Evolutionary conservation across 2,329 filamentous ascomycete species (phyloP).

Genomic region (Nemania sp.): DNA sequence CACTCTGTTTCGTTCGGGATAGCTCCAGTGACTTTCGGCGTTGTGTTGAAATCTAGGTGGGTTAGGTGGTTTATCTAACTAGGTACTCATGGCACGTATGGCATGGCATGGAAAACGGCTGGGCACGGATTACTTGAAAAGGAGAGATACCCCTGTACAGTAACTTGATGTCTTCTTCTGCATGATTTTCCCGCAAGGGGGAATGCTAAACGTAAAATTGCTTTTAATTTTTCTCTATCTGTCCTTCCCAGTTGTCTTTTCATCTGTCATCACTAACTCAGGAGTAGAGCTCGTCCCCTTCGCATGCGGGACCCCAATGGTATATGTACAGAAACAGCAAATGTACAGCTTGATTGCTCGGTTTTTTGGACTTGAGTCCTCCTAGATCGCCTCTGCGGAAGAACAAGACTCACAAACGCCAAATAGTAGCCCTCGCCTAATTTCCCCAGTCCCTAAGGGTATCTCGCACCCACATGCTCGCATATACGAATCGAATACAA

Average conservation of each 20-base stretch:
- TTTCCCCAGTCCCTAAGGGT: constrained; percentile 21
- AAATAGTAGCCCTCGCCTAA: constrained; percentile 9
- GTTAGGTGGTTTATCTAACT: neutral
- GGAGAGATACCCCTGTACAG: constrained; percentile 21
- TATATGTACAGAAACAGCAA: constrained; percentile 25
- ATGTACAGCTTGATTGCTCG: constrained; percentile 7
- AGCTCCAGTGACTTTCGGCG: neutral
- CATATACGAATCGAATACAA: constrained; percentile 26
- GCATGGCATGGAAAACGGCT: constrained; percentile 8
- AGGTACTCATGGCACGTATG: neutral
- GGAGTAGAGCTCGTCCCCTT: neutral
- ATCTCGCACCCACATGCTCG: constrained; percentile 24
- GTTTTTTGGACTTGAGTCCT: neutral
- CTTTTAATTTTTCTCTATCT: neutral
- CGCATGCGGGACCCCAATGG: neutral
- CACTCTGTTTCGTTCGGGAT: neutral
- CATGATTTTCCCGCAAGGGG: constrained; percentile 1
- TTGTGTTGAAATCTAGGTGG: neutral
- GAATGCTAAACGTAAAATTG: neutral
- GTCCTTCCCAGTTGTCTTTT: neutral
- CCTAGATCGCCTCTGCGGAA: constrained; percentile 9
- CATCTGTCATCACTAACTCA: constrained; percentile 2
- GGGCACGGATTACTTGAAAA: constrained; percentile 10
- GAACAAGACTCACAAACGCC: constrained; percentile 18
- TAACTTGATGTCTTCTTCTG: neutral